Evolutionary conservation across 2,329 filamentous ascomycete species (phyloP), one percentile per base, ranked within the genome.

Genomic region (Trichoderma sp.): DNA sequence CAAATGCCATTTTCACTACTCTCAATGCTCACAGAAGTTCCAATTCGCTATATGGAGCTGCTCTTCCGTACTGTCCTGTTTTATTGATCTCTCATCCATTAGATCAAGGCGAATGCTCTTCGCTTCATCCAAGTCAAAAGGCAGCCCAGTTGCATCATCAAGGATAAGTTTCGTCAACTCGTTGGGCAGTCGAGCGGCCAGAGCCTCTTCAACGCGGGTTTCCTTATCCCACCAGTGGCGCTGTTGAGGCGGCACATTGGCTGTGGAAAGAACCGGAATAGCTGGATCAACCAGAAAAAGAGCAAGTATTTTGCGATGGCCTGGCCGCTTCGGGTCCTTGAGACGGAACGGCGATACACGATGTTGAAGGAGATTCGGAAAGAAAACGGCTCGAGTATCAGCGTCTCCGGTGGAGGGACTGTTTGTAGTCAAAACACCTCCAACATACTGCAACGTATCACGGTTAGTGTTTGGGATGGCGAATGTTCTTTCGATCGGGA

Each of bases 251-350:
- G 83, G 82, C n/a, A 85, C 81, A 32, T 84, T 85, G 34, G 81
- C 80, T 11, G 83, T 85, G 1, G 81, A 82, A 70, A 83, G 78
- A 79, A 85, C 68, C 1, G 83, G 83, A 1, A 82, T 74, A 23
- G 83, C 75, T 0, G 89, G 90, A 75, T 91, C 88, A 2, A 92
- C 85, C 2, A 91, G 83, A 76, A 87, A 91, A 11, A 91, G 79
- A 0, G 86, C 87, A 3, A 91, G 79, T 62, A 91, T 87, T 76
- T 88, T 88, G 20, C 88, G 83, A 74, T 91, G 86, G 2, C 90
- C 89, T 0, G 87, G 83, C 23, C 81, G 83, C 0, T 85, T 83
- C 3, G 77, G 78, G 75, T 92, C 88, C 0, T 73, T 78, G 0
- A 91, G 83, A 7, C 77, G 73, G 74, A 91, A 91, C 0, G 85